Evolutionary conservation across 139 green algal genomes (phyloP).

Genomic region (Chlamydomonas sphaeroides): DNA sequence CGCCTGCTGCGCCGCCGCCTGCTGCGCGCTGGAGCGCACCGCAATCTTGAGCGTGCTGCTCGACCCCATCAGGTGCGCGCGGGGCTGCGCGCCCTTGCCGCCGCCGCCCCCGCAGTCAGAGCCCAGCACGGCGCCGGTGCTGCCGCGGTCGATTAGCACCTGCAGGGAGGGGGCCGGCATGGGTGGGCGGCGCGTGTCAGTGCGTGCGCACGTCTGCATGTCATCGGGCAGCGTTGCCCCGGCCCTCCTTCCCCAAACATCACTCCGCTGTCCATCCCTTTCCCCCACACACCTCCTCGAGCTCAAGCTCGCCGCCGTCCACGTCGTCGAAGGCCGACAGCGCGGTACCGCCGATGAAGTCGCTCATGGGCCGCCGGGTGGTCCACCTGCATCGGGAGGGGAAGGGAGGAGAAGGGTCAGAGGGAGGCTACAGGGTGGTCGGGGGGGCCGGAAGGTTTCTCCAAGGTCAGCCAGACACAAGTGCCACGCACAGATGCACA

Average conservation of each 20-base stretch:
- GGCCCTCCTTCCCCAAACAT: background rate
- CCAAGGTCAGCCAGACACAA: too few species aligned
- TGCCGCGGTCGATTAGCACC: slow-evolving; percentile 18
- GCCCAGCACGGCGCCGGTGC: background rate
- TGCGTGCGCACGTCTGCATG: too few species aligned
- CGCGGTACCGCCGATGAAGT: slow-evolving; percentile 15
- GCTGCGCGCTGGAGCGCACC: background rate
- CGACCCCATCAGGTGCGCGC: too few species aligned
- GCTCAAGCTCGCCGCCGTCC: slow-evolving; percentile 16
- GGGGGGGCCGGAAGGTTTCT: too few species aligned
- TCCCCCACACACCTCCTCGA: slow-evolving; percentile 16
- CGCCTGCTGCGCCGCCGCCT: too few species aligned
- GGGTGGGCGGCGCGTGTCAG: background rate
- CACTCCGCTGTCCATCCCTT: background rate
- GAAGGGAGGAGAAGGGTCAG: too few species aligned
- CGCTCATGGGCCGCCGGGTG: slow-evolving; percentile 68
- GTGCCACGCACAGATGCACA: too few species aligned
- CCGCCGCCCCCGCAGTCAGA: background rate
- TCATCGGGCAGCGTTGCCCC: background rate
- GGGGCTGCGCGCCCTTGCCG: too few species aligned
- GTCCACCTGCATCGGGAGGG: too few species aligned
- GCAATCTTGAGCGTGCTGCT: slow-evolving; percentile 6
- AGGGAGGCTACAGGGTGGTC: too few species aligned
- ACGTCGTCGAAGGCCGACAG: background rate
- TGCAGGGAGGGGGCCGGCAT: background rate